Base-by-base conservation (phyloP, 108 stramenopile genomes). In the Cyclotella atomus region DNA sequence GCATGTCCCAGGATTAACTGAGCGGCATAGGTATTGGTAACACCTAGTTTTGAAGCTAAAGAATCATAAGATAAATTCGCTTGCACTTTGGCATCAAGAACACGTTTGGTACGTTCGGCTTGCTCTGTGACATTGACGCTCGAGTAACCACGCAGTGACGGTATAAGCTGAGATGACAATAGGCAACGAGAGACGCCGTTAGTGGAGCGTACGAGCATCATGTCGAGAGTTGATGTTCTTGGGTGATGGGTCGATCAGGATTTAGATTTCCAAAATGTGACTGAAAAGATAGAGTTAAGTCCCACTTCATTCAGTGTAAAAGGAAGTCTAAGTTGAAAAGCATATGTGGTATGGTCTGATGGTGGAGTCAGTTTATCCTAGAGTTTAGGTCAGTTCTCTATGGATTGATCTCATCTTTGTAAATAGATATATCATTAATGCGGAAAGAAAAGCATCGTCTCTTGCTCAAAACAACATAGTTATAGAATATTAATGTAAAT, bases 1-100 rank as follows among this genome's bases (percentile, higher is more conserved):
- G 90, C 90, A 54, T 91, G 90, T 12, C 87, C 87, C 25, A 91
- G 50, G 5, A 91, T 50, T 12, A 91, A 32, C 62, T 91, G 90
- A 5, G 90, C 88, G 2, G 83, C 77, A 53, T 91, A 91, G 0
- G 88, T 85, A 49, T 91, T 91, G n/a, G 90, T 91, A 27, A 91
- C 84, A 12, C 88, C 86, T 0, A 87, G 63, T 10, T 65, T 79
- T 23, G 49, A 28, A 2, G 88, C 86, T 20, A 89, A 59, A n/a
- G 89, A 81, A 59, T 89, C 88, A 55, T 86, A 89, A 1, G 81
- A 65, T 16, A 86, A 55, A n/a, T 75, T 71, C 21, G 85, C 71
- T 30, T 67, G 49, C 0, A 78, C 55, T 36, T 89, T 89, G 52
- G 79, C 82, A 10, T 66, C 59, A 25, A 89, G 38, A 5, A 86